phyloP scores from a whole-genome alignment of 2,329 filamentous ascomycete genomes.

The Botrytis squamosa region DNA sequence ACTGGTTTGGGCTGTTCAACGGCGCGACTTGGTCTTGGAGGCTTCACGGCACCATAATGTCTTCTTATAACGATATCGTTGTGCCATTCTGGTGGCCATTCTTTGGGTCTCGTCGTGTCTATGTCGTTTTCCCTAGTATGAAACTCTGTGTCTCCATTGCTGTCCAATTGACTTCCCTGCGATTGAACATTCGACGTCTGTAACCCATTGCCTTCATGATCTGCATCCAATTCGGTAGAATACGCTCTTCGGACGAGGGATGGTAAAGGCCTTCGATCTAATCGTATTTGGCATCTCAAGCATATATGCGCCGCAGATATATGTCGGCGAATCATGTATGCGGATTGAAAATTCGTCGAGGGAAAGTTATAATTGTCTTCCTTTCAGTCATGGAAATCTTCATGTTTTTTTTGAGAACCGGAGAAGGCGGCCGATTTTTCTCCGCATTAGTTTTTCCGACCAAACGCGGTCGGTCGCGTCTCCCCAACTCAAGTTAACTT shows the following conservation, averaged over 20 bases:
- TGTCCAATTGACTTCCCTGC: not conserved
- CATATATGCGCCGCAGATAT: slow-evolving; percentile 35
- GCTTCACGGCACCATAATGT: not conserved
- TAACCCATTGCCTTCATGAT: slow-evolving; percentile 2
- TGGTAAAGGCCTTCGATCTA: slow-evolving; percentile 26
- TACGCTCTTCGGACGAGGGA: slow-evolving; percentile 21
- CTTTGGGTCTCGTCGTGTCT: not conserved
- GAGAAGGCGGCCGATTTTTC: slow-evolving; percentile 2
- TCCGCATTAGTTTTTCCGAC: slow-evolving; percentile 8
- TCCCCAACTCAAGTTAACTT: not conserved
- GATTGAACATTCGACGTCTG: not conserved
- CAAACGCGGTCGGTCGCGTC: slow-evolving; percentile 12
- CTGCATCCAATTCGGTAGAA: not conserved
- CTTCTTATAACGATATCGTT: not conserved
- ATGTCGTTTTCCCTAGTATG: not conserved
- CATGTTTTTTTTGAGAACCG: slow-evolving; percentile 1
- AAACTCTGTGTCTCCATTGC: not conserved
- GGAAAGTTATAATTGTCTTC: not conserved
- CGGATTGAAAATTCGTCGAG: slow-evolving; percentile 27
- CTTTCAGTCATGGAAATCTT: not conserved
- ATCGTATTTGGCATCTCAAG: slow-evolving; percentile 37
- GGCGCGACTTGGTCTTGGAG: not conserved
- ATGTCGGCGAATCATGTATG: slow-evolving; percentile 39
- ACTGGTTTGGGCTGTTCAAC: not conserved
- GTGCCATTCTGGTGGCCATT: not conserved